A percentile compares a stretch with the other conserved stretches of the same genome.
Conservation (phyloP, 139 green algal genomes). For the Chlamydomonas asymmetrica region DNA sequence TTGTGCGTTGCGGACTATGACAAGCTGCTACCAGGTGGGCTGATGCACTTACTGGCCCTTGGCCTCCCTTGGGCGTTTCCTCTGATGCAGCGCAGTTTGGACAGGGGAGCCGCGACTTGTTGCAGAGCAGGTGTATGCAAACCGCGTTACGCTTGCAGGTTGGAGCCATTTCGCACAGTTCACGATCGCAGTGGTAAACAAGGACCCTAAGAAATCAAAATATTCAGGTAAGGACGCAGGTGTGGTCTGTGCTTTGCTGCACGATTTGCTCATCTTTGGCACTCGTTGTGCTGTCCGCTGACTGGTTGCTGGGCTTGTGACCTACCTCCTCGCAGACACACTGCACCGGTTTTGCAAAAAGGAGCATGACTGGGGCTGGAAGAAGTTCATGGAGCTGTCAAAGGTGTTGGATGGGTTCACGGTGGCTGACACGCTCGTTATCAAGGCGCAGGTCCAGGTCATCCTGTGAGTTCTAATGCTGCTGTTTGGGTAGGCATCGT, state of each 20-base stretch:
- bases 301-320: background rate
- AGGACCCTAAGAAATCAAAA: conserved; percentile 97
- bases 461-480: conserved; percentile 61
- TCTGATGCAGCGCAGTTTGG: background rate
- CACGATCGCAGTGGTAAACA: conserved; percentile 98
- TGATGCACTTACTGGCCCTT: too few species aligned
- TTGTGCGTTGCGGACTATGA: conserved; percentile 99
- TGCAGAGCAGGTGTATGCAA: too few species aligned
- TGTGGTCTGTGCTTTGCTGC: background rate
- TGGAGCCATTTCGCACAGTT: conserved; percentile 99
- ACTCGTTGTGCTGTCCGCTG: too few species aligned
- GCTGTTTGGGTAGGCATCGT: too few species aligned
- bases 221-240: conserved; percentile 74
- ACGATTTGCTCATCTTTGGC: background rate
- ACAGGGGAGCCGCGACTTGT: too few species aligned
- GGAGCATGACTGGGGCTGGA: conserved; percentile 99
- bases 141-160: conserved; percentile 58
- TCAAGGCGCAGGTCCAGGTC: conserved; percentile 96
- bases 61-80: background rate
- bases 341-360: conserved; percentile 99
- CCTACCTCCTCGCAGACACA: conserved; percentile 71
- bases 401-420: conserved; percentile 94
- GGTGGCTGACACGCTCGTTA: conserved; percentile 88
- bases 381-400: conserved; percentile 96
- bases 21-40: conserved; percentile 92